Conservation (phyloP, 306 rosid species). For the Benincasa hispida region DNA sequence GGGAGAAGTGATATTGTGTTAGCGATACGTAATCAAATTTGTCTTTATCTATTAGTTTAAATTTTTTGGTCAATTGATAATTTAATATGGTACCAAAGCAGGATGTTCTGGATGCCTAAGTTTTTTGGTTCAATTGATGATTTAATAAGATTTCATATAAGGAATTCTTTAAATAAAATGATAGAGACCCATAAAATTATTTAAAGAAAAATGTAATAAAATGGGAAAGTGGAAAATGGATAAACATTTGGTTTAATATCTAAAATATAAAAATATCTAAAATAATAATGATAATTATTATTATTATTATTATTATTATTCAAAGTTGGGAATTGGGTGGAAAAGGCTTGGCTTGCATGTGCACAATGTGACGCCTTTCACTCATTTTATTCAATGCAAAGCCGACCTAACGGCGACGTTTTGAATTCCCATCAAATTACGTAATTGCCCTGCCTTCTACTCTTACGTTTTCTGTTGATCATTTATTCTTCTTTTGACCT, state of each 20-base stretch:
- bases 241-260: conserved; percentile 1
- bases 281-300: background rate
- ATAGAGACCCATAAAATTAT: background rate
- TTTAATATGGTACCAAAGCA: too few relatives aligned
- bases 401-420: background rate
- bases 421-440: background rate
- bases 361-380: background rate
- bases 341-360: background rate
- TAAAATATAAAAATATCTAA: background rate
- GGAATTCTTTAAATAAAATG: background rate
- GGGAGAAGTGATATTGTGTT: background rate
- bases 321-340: background rate
- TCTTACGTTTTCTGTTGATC: background rate
- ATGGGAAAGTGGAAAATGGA: background rate
- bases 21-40: too few relatives aligned
- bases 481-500: background rate
- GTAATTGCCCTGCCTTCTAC: background rate
- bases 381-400: background rate
- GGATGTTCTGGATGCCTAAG: too few relatives aligned
- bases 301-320: background rate
- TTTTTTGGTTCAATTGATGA: too few relatives aligned
- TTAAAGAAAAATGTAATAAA: background rate
- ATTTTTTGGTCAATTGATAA: too few relatives aligned
- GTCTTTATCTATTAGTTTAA: too few relatives aligned
- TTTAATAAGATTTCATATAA: too few relatives aligned